A percentile compares a stretch with the other conserved stretches of the same genome.
phyloP scores from a whole-genome alignment of 2,329 filamentous ascomycete species.

The Aspergillus felis region DNA sequence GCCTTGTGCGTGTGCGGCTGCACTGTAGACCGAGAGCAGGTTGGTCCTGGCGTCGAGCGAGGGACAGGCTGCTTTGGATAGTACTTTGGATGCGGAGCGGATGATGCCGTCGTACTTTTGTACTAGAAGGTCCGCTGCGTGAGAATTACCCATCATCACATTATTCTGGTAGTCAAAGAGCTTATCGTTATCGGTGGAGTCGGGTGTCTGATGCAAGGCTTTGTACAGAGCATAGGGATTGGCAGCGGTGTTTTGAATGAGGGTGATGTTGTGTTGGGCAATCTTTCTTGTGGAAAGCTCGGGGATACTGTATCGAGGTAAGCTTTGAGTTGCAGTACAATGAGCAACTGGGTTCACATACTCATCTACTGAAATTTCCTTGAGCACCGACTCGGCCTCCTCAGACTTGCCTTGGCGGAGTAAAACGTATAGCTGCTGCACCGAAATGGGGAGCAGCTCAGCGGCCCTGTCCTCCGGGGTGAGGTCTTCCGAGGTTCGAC shows the following conservation, averaged over 20 bases:
- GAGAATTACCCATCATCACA: constrained; percentile 51
- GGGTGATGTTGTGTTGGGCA: constrained; percentile 56
- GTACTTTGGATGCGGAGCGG: constrained; percentile 49
- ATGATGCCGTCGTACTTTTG: constrained; percentile 59
- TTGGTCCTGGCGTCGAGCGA: constrained; percentile 51
- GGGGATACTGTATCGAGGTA: constrained; percentile 43
- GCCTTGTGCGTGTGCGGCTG: constrained; percentile 63
- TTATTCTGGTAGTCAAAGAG: constrained; percentile 58
- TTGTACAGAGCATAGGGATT: constrained; percentile 60
- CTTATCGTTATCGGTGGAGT: constrained; percentile 48
- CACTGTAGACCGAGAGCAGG: constrained; percentile 61
- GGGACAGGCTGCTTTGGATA: constrained; percentile 46
- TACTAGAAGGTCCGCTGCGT: constrained; percentile 56
- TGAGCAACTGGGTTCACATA: constrained; percentile 24
- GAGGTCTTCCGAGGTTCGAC: constrained; percentile 57
- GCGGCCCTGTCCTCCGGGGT: constrained; percentile 56
- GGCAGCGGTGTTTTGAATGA: constrained; percentile 41
- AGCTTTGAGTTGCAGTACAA: not conserved
- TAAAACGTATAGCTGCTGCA: constrained; percentile 60
- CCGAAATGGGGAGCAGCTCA: constrained; percentile 57
- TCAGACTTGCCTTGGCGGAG: constrained; percentile 51
- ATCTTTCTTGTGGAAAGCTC: constrained; percentile 58
- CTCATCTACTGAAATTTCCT: constrained; percentile 50
- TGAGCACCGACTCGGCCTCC: constrained; percentile 52
- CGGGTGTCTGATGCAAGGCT: constrained; percentile 49